phyloP scores from a whole-genome alignment of 331 rosid genomes.

The Quercus phellos region DNA sequence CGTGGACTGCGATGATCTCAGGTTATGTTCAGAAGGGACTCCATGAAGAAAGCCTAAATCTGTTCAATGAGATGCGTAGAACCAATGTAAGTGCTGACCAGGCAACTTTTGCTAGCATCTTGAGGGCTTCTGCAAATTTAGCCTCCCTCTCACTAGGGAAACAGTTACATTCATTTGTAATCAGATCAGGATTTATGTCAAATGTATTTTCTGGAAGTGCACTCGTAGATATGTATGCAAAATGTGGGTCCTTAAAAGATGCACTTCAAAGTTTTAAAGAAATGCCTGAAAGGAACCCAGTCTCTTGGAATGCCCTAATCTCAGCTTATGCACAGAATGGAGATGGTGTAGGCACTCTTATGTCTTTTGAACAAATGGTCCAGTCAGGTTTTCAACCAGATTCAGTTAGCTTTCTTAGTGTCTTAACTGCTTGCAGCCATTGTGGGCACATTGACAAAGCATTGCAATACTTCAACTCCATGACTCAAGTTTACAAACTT shows the following conservation, averaged over 20 bases:
- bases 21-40: slow-evolving; percentile 58
- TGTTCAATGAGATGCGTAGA: slow-evolving; percentile 61
- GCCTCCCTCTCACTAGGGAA: slow-evolving; percentile 65
- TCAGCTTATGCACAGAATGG: slow-evolving; percentile 83
- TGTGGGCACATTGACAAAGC: slow-evolving; percentile 86
- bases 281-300: slow-evolving; percentile 67
- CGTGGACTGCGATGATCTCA: slow-evolving; percentile 84
- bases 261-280: slow-evolving; percentile 63
- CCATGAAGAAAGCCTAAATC: slow-evolving; percentile 55
- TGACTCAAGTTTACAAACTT: slow-evolving; percentile 38
- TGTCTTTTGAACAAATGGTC: slow-evolving; percentile 58
- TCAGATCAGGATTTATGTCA: slow-evolving; percentile 58
- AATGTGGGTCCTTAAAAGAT: slow-evolving; percentile 77
- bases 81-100: slow-evolving; percentile 46
- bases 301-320: slow-evolving; percentile 79
- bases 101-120: slow-evolving; percentile 71
- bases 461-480: slow-evolving; percentile 44
- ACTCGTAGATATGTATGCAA: slow-evolving; percentile 86
- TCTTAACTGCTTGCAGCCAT: slow-evolving; percentile 82
- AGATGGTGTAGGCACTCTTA: slow-evolving; percentile 46
- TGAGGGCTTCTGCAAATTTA: slow-evolving; percentile 62
- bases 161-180: slow-evolving; percentile 59
- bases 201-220: slow-evolving; percentile 86
- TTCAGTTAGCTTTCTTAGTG: slow-evolving; percentile 63
- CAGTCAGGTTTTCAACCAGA: slow-evolving; percentile 62